Conservation (phyloP, 2,329 filamentous ascomycete genomes). For the Coleophoma crateriformis region DNA sequence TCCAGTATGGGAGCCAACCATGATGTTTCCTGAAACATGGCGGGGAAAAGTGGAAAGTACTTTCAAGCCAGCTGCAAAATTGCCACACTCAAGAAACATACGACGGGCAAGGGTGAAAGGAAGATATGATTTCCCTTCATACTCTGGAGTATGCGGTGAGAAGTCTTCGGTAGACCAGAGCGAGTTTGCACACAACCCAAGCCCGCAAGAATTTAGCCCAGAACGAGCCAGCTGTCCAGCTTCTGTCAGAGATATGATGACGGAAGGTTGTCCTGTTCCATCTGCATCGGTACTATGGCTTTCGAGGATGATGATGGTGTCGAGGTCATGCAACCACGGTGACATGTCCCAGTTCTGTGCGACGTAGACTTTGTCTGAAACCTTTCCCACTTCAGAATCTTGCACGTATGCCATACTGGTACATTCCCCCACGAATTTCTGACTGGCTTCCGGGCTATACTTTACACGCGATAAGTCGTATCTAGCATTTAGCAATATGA, state of each 20-base stretch:
- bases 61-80: conserved; percentile 11
- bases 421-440: conserved; percentile 2
- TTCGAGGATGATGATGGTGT: conserved; percentile 23
- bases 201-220: conserved; percentile 24
- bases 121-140: conserved; percentile 7
- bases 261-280: conserved; percentile 3
- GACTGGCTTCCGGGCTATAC: background rate
- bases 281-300: conserved; percentile 13
- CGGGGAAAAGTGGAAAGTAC: conserved; percentile 10
- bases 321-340: conserved; percentile 9
- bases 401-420: conserved; percentile 1
- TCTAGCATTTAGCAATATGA: conserved; percentile 18
- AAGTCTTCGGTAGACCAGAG: conserved; percentile 20
- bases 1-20: conserved; percentile 13
- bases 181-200: conserved; percentile 23
- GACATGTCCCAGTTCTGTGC: conserved; percentile 15
- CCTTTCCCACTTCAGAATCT: background rate
- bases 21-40: conserved; percentile 23
- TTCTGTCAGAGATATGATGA: conserved; percentile 22
- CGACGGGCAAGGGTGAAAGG: conserved; percentile 18
- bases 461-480: conserved; percentile 16
- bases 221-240: conserved; percentile 23
- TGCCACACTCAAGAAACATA: conserved; percentile 16
- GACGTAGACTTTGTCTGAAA: background rate
- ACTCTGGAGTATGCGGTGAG: conserved; percentile 8